Percentiles rank a stretch among this genome's conserved stretches.
Evolutionary conservation across 106 monocot species (phyloP).

Genomic region (Cymbidium sinense): DNA sequence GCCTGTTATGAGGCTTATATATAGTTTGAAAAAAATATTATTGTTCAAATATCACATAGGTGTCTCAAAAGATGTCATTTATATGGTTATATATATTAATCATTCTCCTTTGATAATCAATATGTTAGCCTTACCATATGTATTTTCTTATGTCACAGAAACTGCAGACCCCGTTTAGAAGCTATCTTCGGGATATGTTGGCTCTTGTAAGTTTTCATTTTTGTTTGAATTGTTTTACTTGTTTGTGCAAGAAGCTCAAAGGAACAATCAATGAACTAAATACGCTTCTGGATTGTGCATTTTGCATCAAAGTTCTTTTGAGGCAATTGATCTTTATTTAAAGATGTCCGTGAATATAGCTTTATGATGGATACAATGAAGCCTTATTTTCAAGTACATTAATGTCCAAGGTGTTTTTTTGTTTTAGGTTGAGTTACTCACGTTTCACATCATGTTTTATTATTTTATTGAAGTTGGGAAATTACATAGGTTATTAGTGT

Average conservation of each 20-base stretch:
- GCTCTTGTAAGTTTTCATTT: constrained; percentile 30
- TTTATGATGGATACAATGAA: not conserved
- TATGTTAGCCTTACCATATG: not conserved
- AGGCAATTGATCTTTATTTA: constrained; percentile 1
- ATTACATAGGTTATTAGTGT: no score
- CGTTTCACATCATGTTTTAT: no score
- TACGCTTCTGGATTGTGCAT: not conserved
- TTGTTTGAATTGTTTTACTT: not conserved
- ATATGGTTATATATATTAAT: no score
- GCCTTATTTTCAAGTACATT: not conserved
- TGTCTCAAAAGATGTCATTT: no score
- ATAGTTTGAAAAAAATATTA: not conserved
- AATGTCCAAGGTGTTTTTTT: not conserved
- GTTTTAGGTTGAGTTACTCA: no score
- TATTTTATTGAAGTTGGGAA: no score
- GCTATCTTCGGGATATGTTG: constrained; percentile 44
- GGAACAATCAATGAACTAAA: not conserved
- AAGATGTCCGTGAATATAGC: not conserved
- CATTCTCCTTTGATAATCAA: not conserved
- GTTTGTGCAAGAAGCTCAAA: not conserved
- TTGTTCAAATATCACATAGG: no score
- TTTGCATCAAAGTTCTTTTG: not conserved
- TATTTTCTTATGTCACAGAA: constrained; percentile 20
- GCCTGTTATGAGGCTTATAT: not conserved
- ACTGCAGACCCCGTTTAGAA: constrained; percentile 42